Evolutionary conservation across 495 filamentous ascomycete genomes (phyloP), one percentile per base, ranked within the genome.

Genomic region (Aspergillus hancockii): DNA sequence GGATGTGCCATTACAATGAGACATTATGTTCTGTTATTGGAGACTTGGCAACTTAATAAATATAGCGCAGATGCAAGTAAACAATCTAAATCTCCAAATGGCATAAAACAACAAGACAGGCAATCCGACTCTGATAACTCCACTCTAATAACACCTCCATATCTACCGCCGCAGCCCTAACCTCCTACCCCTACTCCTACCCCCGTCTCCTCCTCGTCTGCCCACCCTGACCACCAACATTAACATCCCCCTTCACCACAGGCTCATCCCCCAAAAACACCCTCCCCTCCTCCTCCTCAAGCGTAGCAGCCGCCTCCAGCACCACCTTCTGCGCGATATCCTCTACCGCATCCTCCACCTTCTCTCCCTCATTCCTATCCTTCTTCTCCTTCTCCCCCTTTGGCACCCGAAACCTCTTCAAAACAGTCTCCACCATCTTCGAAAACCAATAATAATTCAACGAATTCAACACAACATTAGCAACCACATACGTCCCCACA

Each of bases 391-490:
- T 46, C 13, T 49, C 30, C 16, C 65, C 60, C 32, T 60, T 58
- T 0, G 73, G 72, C 8, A 57, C 55, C n/a, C 88, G 83, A 72
- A 98, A 98, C 22, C 94, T 81, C 79, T 94, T 95, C 60, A 88
- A 77, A 16, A 98, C 87, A 23, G 94, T 91, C 62, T 90, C 83
- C 59, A 98, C 90, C 94, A 98, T 98, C 81, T 93, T 94, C 58
- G 86, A 86, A 73, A 96, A 98, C 94, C 94, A 98, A 77, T 87
- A 93, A 71, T 92, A 92, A 74, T 98, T 98, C 49, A 98, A 77
- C 51, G 82, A 78, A 74, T 97, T 97, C 16, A 98, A 79, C 4
- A 88, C 80, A 23, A 93, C 45, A 67, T 98, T 98, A 41, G 85
- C 85, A 4, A 74, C 79, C 1, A 97, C 75, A 65, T 98, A 98